These are phyloP conservation scores for Annulohypoxylon nitens DNA, from an alignment of 495 filamentous ascomycete genomes.

Conservation along the genomic window DNA sequence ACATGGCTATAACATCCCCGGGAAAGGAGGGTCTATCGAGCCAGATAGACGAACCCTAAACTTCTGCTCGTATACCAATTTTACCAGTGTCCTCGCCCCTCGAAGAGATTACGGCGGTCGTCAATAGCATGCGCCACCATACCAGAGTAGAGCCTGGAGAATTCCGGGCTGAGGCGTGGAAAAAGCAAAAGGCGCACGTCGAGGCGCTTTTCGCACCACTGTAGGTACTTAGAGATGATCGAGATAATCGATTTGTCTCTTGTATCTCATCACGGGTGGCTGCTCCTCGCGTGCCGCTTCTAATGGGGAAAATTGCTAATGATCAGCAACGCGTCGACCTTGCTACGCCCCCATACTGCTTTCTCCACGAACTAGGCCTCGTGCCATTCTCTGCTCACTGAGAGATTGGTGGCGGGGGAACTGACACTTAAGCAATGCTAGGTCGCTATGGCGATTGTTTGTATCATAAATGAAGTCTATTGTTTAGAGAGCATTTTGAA, in stretches of 20 bases:
- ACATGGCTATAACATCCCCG: constrained; percentile 61
- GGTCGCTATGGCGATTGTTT: neutral
- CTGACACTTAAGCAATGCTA: neutral
- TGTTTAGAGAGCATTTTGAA: no score
- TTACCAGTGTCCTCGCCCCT: constrained; percentile 44
- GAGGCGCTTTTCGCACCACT: constrained; percentile 58
- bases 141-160: constrained; percentile 60
- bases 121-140: constrained; percentile 54
- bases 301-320: neutral
- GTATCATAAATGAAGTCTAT: no score
- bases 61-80: constrained; percentile 53
- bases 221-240: constrained; percentile 60
- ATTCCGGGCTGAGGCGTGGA: constrained; percentile 55
- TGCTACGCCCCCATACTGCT: neutral
- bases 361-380: neutral
- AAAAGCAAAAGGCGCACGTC: constrained; percentile 19
- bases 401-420: neutral
- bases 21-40: constrained; percentile 56
- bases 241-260: constrained; percentile 59
- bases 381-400: neutral
- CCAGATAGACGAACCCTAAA: constrained; percentile 61
- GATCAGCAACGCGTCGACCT: neutral
- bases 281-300: neutral
- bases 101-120: constrained; percentile 46
- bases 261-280: constrained; percentile 58